phyloP scores from a whole-genome alignment of 306 rosid genomes.

The Quillaja saponaria region DNA sequence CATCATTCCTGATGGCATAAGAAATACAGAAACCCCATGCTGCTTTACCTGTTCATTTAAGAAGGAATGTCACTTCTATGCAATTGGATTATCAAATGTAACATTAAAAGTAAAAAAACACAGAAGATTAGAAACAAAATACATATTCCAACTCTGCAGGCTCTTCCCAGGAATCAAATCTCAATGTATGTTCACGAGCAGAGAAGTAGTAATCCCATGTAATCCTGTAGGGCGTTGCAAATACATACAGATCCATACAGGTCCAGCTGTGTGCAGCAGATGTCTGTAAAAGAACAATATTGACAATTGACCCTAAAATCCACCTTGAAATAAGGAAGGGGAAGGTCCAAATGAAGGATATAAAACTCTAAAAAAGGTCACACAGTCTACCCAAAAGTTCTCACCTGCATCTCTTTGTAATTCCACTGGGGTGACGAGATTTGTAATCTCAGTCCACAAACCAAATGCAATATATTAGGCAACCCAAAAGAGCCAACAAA shows the following conservation, averaged over 20 bases:
- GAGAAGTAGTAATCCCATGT: slow-evolving; percentile 98
- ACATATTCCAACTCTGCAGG: slow-evolving; percentile 97
- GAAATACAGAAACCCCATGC: slow-evolving; percentile 95
- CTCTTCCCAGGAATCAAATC: slow-evolving; percentile 92
- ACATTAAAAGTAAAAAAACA: slow-evolving; percentile 25
- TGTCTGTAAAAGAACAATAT: slow-evolving; percentile 50
- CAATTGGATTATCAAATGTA: background rate
- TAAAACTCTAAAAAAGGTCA: slow-evolving; percentile 13
- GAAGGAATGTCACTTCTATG: slow-evolving; percentile 29
- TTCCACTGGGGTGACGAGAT: background rate
- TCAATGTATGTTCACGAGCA: slow-evolving; percentile 75
- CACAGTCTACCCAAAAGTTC: too few relatives aligned
- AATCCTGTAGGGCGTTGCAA: slow-evolving; percentile 89
- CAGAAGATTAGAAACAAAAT: slow-evolving; percentile 32
- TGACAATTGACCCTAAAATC: background rate
- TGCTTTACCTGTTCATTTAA: slow-evolving; percentile 77
- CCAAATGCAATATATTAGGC: slow-evolving; percentile 6
- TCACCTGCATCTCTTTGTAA: too few relatives aligned
- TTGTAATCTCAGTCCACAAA: background rate
- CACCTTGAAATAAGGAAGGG: background rate
- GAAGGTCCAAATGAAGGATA: background rate
- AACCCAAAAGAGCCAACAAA: background rate
- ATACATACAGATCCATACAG: slow-evolving; percentile 96
- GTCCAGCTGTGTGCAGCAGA: slow-evolving; percentile 96
- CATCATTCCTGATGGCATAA: slow-evolving; percentile 98